phyloP scores from a whole-genome alignment of 371 early-diverging fungal genomes.

The Lichtheimia hyalospora region DNA sequence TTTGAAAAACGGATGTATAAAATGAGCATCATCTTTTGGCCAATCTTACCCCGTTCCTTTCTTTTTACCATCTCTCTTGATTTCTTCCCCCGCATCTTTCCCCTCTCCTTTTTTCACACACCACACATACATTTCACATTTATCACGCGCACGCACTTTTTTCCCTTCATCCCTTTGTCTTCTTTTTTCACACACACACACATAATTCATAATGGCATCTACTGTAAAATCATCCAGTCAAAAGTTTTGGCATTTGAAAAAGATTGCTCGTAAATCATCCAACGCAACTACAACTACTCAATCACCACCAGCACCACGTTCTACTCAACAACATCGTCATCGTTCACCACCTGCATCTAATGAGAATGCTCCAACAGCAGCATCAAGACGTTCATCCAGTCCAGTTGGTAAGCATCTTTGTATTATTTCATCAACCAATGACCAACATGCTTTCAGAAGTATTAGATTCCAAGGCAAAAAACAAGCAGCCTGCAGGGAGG shows the following conservation, averaged over 20 bases:
- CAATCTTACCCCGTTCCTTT: no score
- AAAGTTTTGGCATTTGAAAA: constrained; percentile 18
- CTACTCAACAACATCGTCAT: no score
- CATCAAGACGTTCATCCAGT: constrained; percentile 7
- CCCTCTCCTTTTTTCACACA: no score
- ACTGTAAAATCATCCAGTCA: constrained; percentile 11
- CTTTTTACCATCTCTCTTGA: no score
- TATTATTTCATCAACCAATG: no score
- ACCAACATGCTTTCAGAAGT: constrained; percentile 4
- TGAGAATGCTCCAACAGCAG: neutral
- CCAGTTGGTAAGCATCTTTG: constrained; percentile 7
- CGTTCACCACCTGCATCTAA: neutral
- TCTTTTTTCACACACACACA: neutral
- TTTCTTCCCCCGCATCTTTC: no score
- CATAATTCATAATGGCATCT: constrained; percentile 9
- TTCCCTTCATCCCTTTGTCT: no score
- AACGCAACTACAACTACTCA: neutral
- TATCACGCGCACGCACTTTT: no score
- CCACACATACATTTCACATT: no score
- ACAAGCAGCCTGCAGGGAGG: constrained; percentile 15
- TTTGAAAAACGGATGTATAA: no score
- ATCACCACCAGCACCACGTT: no score
- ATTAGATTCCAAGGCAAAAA: constrained; percentile 7
- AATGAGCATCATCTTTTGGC: no score
- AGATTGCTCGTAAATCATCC: constrained; percentile 10